Percentiles rank a stretch among this genome's conserved stretches.
Conservation (phyloP, 2,329 filamentous ascomycete genomes). For the Fusarium sp. region DNA sequence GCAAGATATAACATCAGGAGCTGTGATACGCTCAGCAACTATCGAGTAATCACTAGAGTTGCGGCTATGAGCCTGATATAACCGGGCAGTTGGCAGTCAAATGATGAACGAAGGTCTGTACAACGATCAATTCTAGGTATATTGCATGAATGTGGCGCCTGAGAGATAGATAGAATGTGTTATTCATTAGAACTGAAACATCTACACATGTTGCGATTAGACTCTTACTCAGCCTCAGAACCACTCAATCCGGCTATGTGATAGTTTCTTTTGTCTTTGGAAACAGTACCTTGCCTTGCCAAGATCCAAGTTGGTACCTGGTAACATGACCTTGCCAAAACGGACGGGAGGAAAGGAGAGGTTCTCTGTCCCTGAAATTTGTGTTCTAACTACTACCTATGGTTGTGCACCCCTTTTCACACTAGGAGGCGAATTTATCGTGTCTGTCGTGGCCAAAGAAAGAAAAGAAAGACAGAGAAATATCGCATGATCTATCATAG, state of each 20-base stretch:
- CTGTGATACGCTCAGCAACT: not conserved
- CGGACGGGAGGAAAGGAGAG: not conserved
- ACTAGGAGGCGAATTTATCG: not conserved
- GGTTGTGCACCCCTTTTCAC: not conserved
- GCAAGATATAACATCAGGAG: not conserved
- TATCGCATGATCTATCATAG: not conserved
- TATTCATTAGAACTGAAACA: not conserved
- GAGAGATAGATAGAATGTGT: not conserved
- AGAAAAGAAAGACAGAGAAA: not conserved
- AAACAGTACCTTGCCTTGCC: not conserved
- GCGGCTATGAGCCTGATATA: not conserved
- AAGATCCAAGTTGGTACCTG: not conserved
- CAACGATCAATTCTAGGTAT: constrained; percentile 1
- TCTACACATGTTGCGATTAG: not conserved
- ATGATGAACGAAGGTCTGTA: constrained; percentile 1
- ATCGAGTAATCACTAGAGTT: too few relatives aligned
- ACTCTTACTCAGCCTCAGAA: not conserved
- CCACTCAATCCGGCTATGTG: not conserved
- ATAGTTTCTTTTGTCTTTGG: not conserved
- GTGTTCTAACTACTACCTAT: not conserved
- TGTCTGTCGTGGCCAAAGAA: not conserved
- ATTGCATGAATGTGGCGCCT: not conserved
- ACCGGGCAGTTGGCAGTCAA: not conserved
- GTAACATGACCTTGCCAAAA: not conserved
- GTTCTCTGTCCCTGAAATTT: not conserved